phyloP scores from a whole-genome alignment of 2,329 filamentous ascomycete species.

The Lachnellula willkommii region DNA sequence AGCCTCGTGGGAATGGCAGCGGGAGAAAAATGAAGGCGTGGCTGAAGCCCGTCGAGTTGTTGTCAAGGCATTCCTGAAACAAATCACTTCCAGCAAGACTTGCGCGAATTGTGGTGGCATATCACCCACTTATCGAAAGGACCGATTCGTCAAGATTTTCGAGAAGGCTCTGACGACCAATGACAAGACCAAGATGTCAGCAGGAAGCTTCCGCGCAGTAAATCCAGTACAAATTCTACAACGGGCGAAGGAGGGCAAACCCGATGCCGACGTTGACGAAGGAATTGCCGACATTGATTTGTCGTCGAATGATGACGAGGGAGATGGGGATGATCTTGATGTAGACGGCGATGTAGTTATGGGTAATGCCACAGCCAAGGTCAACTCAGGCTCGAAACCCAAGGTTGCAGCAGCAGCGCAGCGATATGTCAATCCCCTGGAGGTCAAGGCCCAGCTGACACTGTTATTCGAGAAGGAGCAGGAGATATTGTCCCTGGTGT shows the following conservation, averaged over 20 bases:
- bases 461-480: conserved; percentile 83
- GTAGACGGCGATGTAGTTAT: conserved; percentile 55
- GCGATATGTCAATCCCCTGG: conserved; percentile 74
- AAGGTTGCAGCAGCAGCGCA: conserved; percentile 46
- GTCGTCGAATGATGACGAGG: conserved; percentile 40
- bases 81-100: conserved; percentile 62
- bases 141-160: conserved; percentile 90
- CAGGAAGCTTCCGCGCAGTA: conserved; percentile 50
- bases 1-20: conserved; percentile 39
- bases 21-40: conserved; percentile 74
- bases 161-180: conserved; percentile 72
- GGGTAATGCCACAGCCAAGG: conserved; percentile 42
- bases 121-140: conserved; percentile 80
- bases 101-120: conserved; percentile 66
- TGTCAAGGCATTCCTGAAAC: conserved; percentile 74
- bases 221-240: conserved; percentile 34
- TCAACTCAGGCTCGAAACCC: conserved; percentile 31
- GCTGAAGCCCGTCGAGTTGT: conserved; percentile 69
- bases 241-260: conserved; percentile 36
- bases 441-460: conserved; percentile 72
- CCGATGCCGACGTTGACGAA: conserved; percentile 47
- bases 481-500: conserved; percentile 78
- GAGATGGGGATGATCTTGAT: conserved; percentile 43
- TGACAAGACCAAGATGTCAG: conserved; percentile 71
- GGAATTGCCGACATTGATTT: conserved; percentile 61